Evolutionary conservation across 2,329 filamentous ascomycete genomes (phyloP).

Genomic region (Zasmidium cellare): DNA sequence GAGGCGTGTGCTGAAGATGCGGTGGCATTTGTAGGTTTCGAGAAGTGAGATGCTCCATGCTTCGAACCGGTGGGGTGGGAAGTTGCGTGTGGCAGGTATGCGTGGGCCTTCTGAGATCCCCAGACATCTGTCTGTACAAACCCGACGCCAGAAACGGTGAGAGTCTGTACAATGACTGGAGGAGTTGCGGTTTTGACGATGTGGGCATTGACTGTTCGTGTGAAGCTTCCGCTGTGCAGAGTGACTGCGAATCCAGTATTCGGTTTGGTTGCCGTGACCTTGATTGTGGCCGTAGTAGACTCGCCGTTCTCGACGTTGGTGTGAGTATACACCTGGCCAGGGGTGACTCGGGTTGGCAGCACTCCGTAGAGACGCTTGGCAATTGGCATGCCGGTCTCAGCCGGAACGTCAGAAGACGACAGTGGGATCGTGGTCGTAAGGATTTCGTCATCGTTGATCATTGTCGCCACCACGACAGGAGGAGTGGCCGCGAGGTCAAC

Average conservation of each 20-base stretch:
- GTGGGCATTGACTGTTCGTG: background rate
- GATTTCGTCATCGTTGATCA: too few relatives aligned
- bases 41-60: too few relatives aligned
- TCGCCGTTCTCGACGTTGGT: background rate
- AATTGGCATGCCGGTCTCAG: background rate
- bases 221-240: background rate
- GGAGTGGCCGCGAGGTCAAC: too few relatives aligned
- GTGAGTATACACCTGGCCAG: background rate
- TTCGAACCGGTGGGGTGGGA: too few relatives aligned
- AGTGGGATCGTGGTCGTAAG: background rate
- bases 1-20: background rate
- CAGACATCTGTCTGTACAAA: background rate
- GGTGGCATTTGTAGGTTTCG: too few relatives aligned
- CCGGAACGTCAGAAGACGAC: background rate
- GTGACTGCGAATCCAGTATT: background rate
- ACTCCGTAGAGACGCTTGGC: background rate
- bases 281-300: background rate
- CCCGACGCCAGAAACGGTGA: background rate
- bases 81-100: background rate
- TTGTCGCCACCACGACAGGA: too few relatives aligned
- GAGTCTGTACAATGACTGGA: background rate
- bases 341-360: background rate
- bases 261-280: background rate
- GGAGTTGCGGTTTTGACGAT: background rate
- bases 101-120: background rate